Evolutionary conservation across 2,329 filamentous ascomycete species (phyloP).

Genomic region (Ilyonectria mors-panacis): DNA sequence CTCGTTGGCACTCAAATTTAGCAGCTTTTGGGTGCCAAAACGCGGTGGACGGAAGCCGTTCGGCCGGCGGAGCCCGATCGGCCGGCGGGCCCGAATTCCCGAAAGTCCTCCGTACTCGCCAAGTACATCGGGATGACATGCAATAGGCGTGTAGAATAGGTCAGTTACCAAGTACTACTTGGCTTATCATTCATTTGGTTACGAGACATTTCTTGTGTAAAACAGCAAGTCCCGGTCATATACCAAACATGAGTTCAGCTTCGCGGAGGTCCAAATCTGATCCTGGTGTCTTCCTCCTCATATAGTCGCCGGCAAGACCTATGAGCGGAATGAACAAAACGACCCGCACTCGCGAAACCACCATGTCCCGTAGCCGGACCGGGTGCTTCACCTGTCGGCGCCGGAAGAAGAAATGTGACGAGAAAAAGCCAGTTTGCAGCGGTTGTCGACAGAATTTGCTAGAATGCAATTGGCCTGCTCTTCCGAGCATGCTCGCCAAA

Average conservation of each 20-base stretch:
- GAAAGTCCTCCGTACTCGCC: neutral
- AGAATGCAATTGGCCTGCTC: neutral
- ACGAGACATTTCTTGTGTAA: neutral
- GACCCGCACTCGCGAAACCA: neutral
- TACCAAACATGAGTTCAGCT: neutral
- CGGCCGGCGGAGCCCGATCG: too few species aligned
- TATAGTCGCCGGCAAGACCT: neutral
- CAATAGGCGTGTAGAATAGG: neutral
- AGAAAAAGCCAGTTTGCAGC: neutral
- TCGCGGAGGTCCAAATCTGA: neutral
- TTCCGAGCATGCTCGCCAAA: neutral
- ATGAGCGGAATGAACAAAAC: neutral
- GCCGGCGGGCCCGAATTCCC: neutral
- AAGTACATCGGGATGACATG: neutral
- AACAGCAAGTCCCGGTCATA: neutral
- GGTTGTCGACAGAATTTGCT: neutral
- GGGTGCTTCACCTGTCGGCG: neutral
- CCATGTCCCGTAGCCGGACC: neutral
- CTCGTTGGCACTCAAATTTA: neutral
- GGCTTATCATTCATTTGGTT: neutral
- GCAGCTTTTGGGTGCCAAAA: neutral
- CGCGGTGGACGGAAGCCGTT: neutral
- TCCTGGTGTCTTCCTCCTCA: neutral
- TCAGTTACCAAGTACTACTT: neutral
- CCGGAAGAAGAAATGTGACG: neutral